A percentile compares a stretch with the other conserved stretches of the same genome.
Evolutionary conservation across 441 rosid species (phyloP).

Genomic region (Dalechampia spathulata): DNA sequence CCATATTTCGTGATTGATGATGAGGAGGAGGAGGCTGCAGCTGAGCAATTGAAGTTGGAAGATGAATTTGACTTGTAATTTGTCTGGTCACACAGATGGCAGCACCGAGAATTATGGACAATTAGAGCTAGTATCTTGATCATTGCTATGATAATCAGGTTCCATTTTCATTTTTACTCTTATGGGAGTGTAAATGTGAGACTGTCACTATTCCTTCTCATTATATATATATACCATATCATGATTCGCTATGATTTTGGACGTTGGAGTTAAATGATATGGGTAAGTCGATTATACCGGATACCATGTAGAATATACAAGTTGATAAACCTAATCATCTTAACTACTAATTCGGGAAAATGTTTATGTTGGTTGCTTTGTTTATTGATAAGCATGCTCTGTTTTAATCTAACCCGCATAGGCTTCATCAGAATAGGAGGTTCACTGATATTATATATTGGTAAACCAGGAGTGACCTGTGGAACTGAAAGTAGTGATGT

Average conservation of each 20-base stretch:
- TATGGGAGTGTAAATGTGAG: not conserved
- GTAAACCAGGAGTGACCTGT: not conserved
- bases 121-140: constrained; percentile 12
- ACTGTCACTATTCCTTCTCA: not conserved
- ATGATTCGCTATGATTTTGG: not conserved
- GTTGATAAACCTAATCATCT: not conserved
- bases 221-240: not conserved
- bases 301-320: constrained; percentile 3
- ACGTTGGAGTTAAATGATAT: not conserved
- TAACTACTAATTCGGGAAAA: not conserved
- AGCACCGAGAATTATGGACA: not conserved
- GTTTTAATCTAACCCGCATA: too few relatives aligned
- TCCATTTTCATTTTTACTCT: constrained; percentile 3
- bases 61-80: constrained; percentile 82
- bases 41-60: constrained; percentile 82
- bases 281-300: constrained; percentile 1
- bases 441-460: not conserved
- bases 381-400: not conserved
- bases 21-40: constrained; percentile 98
- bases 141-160: constrained; percentile 2
- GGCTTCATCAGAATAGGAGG: not conserved
- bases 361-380: not conserved
- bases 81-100: not conserved
- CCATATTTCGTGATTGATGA: constrained; percentile 89
- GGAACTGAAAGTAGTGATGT: not conserved